Evolutionary conservation across 768 basidiomycete genomes (phyloP), one percentile per base, ranked within the genome.

Genomic region (Pulveroboletus sp.): DNA sequence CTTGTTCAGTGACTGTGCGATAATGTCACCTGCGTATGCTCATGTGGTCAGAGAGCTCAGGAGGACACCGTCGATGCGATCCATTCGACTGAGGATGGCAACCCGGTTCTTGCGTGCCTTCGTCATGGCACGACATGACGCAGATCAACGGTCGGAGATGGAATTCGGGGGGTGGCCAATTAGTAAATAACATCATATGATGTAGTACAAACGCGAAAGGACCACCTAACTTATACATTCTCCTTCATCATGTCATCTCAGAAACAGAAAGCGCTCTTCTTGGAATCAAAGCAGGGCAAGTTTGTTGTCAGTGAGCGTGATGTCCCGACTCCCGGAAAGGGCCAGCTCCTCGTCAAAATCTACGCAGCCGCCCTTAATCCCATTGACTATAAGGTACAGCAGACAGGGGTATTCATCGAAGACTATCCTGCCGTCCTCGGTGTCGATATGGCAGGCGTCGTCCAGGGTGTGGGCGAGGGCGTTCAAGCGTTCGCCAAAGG

Each of bases 281-380:
- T 67, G 51, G 49, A 66, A 31, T 54, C 59, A 6, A 56, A 61
- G 33, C 57, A 59, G 6, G 68, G 68, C 1, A 38, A 61, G 27
- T 69, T 75, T 39, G 57, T 56, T 10, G 45, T 76, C 31, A 53
- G 53, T 5, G 49, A 60, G 7, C 60, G 52, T 9, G 47, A 49
- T 33, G 55, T 68, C 36, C 68, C 68, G 11, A 64, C 55, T 36
- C 75, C 76, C 0, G 67, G 69, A 1, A 57, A 60, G 3, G 70
- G 69, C 8, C 67, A 79, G 50, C 43, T 78, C 13, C 64, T 79
- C 45, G 64, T 79, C 48, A 70, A 73, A 51, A 48, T 76, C 42
- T 55, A 69, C 35, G 56, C 73, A 0, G 58, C 63, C 5, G 74
- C 68, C 2, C 67, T 81, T 9, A 79, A 80, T 56, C 80, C 79